These are phyloP conservation scores for Thelonectria olida DNA, from an alignment of 2,329 filamentous ascomycete genomes.

Conservation along the genomic window DNA sequence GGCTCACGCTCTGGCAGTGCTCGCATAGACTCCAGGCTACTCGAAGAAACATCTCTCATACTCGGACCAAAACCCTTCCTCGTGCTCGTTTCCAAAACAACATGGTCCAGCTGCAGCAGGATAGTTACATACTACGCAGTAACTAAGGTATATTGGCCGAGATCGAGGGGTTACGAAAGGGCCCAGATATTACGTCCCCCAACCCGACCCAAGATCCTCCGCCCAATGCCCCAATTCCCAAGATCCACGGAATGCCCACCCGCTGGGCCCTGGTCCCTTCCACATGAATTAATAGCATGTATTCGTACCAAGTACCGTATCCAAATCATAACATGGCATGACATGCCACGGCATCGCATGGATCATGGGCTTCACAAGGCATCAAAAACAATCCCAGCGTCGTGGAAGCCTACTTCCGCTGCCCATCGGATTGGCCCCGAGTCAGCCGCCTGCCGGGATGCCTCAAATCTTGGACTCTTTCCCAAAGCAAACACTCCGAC, in stretches of 20 bases:
- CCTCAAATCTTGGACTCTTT: constrained; percentile 31
- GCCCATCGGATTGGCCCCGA: constrained; percentile 33
- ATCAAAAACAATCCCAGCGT: constrained; percentile 27
- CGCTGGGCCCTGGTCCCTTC: constrained; percentile 24
- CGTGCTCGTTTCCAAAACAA: constrained; percentile 3
- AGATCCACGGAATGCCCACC: constrained; percentile 32
- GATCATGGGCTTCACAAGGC: constrained; percentile 19
- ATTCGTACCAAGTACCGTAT: constrained; percentile 25
- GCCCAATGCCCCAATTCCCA: constrained; percentile 23
- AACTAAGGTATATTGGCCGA: constrained; percentile 33
- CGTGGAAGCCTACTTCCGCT: constrained; percentile 20
- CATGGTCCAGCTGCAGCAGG: constrained; percentile 28
- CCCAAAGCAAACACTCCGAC: constrained; percentile 5
- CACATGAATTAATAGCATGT: constrained; percentile 10
- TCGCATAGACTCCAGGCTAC: background rate
- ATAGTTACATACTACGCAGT: too few relatives aligned
- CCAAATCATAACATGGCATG: constrained; percentile 27
- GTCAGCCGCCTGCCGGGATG: constrained; percentile 13
- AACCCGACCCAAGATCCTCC: constrained; percentile 19
- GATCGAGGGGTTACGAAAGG: constrained; percentile 11
- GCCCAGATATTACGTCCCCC: constrained; percentile 17
- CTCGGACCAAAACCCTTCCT: background rate
- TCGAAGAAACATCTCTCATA: background rate
- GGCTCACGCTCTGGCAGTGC: constrained; percentile 6
- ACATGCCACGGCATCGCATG: constrained; percentile 24